Evolutionary conservation across 345 rosid genomes (phyloP), one percentile per base, ranked within the genome.

Genomic region (Physaria fendleri): DNA sequence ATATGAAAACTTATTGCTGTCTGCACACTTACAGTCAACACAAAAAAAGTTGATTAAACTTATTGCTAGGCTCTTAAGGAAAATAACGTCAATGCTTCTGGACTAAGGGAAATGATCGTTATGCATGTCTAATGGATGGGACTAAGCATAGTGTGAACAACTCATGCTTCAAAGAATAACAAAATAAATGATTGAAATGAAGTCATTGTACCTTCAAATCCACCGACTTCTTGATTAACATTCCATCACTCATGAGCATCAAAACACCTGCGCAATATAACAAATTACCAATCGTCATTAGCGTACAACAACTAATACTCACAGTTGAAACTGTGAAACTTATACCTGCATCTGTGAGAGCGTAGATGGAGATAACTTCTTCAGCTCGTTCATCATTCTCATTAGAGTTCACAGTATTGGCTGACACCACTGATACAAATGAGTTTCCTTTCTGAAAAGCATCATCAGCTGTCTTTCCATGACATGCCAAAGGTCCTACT

Each of bases 331-430:
- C 18, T 28, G 42, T 12, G 35, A 28, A 53, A 48, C 1, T 16
- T 13, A 15, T 56, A 83, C 97, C 95, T 82, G 80, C 76, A 69
- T 77, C 84, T 30, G 90, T 81, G 61, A 86, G 77, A 54, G 86
- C 86, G 66, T 78, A 86, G 22, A 78, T 23, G 28, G 74, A 65
- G 28, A 70, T 58, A 51, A 12, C 14, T 40, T 78, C 82, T 17
- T 66, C 78, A 28, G n/a, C 63, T 44, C 25, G 81, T 65, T 70
- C 75, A 13, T 56, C 22, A 49, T 30, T 66, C 48, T 49, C 76
- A 65, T 37, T 42, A 52, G 64, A 42, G 32, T 21, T 64, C 42
- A 55, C 74, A 59, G 54, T 14, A 14, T 38, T 16, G 40, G 84
- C 62, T 27, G 90, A 82, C 23, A 77, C 9, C 48, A 86, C 83